These are phyloP conservation scores for Perkinsus chesapeaki DNA, from an alignment of 169 alveolate genomes.

Conservation along the genomic window DNA sequence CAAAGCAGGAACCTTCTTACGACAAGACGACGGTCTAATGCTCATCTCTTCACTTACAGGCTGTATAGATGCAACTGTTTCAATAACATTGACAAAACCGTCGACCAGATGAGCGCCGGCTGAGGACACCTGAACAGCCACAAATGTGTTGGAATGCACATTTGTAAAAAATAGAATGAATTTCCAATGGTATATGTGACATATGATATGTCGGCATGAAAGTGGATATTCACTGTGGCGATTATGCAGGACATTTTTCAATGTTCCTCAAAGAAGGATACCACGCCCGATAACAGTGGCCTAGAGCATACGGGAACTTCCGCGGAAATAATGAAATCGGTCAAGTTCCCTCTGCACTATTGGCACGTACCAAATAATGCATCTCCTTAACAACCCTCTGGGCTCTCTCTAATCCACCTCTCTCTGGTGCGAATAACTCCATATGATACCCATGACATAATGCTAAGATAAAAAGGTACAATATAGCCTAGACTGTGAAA, in stretches of 20 bases:
- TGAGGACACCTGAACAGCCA: background rate
- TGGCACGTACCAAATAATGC: background rate
- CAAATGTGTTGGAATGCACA: background rate
- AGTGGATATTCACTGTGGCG: too few species aligned
- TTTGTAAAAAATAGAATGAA: background rate
- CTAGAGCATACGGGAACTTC: background rate
- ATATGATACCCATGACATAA: background rate
- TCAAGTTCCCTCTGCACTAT: background rate
- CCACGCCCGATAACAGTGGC: too few species aligned
- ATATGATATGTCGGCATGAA: too few species aligned
- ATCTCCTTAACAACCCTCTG: background rate
- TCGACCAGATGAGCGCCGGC: background rate
- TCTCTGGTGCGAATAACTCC: background rate
- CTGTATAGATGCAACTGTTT: background rate
- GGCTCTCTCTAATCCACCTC: background rate
- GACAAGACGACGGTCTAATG: too few species aligned
- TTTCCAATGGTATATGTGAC: background rate
- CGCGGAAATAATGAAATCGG: background rate
- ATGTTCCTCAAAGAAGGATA: too few species aligned
- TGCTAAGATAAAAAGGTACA: too few species aligned
- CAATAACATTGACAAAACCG: background rate
- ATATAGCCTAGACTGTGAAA: too few species aligned
- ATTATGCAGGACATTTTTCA: too few species aligned
- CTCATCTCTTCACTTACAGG: too few species aligned
- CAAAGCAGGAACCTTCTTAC: too few species aligned